phyloP scores from a whole-genome alignment of 1,284 basidiomycete genomes.

The Salmacisia buchloeana region DNA sequence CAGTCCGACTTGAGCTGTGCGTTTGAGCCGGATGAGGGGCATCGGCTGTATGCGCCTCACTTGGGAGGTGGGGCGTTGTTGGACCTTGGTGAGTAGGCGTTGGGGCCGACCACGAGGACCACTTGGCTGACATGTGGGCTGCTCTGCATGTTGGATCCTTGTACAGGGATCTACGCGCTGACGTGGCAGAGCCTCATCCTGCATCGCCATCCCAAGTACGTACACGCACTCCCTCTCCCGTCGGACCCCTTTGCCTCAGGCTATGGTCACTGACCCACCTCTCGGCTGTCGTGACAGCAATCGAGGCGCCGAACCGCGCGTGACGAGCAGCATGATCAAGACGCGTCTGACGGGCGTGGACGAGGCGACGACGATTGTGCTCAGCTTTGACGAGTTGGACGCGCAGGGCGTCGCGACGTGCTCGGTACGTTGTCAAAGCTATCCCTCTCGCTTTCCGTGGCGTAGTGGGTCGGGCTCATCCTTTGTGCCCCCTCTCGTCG shows the following conservation, averaged over 20 bases:
- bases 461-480: neutral
- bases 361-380: constrained; percentile 66
- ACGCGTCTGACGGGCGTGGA: constrained; percentile 74
- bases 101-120: neutral
- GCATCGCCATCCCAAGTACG: constrained; percentile 24
- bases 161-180: constrained; percentile 39
- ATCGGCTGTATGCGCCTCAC: constrained; percentile 72
- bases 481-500: neutral
- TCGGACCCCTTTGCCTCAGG: too few species aligned
- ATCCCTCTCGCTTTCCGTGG: neutral
- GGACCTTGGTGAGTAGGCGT: constrained; percentile 55
- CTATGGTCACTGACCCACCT: neutral
- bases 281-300: constrained; percentile 51
- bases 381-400: constrained; percentile 60
- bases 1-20: constrained; percentile 23
- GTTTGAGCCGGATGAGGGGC: constrained; percentile 56
- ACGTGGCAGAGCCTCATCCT: constrained; percentile 39
- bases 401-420: constrained; percentile 37
- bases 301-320: constrained; percentile 56
- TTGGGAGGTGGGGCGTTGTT: constrained; percentile 79
- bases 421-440: neutral
- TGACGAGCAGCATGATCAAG: constrained; percentile 60
- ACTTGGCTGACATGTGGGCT: neutral
- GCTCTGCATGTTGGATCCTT: neutral
- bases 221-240: too few species aligned